Conservation (phyloP, 805 yeast genomes). For the Ogataea allantospora region DNA sequence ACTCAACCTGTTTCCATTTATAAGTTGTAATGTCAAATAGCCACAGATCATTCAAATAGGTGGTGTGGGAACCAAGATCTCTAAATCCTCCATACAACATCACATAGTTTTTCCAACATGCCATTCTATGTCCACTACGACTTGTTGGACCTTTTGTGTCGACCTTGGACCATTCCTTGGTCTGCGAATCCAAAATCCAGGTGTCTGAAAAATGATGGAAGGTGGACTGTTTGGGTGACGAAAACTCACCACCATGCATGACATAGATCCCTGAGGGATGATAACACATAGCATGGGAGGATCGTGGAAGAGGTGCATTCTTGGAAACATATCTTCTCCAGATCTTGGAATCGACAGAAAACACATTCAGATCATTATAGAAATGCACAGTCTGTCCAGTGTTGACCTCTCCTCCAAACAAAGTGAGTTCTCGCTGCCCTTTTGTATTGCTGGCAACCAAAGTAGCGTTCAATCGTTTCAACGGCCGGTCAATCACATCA, state of each 20-base stretch:
- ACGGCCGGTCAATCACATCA: conserved; percentile 57
- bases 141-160: conserved; percentile 81
- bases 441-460: conserved; percentile 73
- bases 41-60: conserved; percentile 87
- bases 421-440: conserved; percentile 70
- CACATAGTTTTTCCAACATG: conserved; percentile 88
- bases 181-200: conserved; percentile 83
- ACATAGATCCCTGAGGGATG: conserved; percentile 87
- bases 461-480: conserved; percentile 69
- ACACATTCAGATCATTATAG: conserved; percentile 77
- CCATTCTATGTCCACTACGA: conserved; percentile 88
- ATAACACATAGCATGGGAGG: conserved; percentile 89
- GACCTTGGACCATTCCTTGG: conserved; percentile 87
- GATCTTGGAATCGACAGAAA: conserved; percentile 68
- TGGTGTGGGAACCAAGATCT: conserved; percentile 80
- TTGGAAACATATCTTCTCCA: conserved; percentile 82
- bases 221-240: conserved; percentile 92
- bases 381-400: conserved; percentile 56
- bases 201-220: conserved; percentile 96
- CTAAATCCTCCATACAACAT: conserved; percentile 90
- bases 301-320: conserved; percentile 88
- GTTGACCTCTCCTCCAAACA: conserved; percentile 88
- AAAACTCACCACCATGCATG: conserved; percentile 95
- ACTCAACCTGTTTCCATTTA: conserved; percentile 88
- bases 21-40: conserved; percentile 84